These are phyloP conservation scores for Monosporascus sp. DNA, from an alignment of 2,329 filamentous ascomycete genomes.

Conservation along the genomic window DNA sequence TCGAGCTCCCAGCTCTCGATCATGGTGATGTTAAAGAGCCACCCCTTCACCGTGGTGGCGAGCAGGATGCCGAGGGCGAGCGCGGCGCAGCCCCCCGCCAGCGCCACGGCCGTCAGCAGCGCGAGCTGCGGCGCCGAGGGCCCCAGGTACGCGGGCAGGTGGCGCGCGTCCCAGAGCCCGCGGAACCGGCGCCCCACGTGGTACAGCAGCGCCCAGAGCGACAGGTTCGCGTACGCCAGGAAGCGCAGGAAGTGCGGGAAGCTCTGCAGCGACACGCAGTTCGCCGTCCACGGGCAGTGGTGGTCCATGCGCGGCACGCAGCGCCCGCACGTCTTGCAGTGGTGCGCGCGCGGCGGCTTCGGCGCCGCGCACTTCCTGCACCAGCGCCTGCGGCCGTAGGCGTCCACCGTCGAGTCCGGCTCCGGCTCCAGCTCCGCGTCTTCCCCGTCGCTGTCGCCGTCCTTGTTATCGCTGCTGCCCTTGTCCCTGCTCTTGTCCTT, in stretches of 20 bases:
- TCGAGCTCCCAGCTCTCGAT: conserved; percentile 76
- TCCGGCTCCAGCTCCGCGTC: not conserved
- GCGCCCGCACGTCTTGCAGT: conserved; percentile 70
- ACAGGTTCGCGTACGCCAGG: conserved; percentile 60
- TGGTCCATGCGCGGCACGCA: conserved; percentile 81
- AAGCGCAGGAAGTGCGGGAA: conserved; percentile 82
- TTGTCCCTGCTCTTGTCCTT: not conserved
- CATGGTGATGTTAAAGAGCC: conserved; percentile 67
- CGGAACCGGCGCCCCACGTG: conserved; percentile 56
- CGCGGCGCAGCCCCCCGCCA: conserved; percentile 54
- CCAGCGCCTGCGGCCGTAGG: conserved; percentile 42
- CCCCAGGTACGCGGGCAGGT: conserved; percentile 69
- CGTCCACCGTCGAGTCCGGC: not conserved
- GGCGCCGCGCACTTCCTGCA: conserved; percentile 70
- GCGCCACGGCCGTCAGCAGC: conserved; percentile 54
- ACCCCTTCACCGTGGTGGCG: conserved; percentile 53
- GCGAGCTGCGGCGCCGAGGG: conserved; percentile 55
- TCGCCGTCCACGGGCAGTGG: conserved; percentile 80
- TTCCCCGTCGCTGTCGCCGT: not conserved
- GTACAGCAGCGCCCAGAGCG: conserved; percentile 57
- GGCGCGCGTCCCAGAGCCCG: conserved; percentile 58
- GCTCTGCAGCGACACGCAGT: conserved; percentile 77
- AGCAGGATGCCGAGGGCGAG: conserved; percentile 63
- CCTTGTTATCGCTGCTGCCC: conserved; percentile 15
- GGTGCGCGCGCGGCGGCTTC: conserved; percentile 74